These are phyloP conservation scores for Talaromyces islandicus DNA, from an alignment of 2,329 filamentous ascomycete genomes.

Conservation along the genomic window DNA sequence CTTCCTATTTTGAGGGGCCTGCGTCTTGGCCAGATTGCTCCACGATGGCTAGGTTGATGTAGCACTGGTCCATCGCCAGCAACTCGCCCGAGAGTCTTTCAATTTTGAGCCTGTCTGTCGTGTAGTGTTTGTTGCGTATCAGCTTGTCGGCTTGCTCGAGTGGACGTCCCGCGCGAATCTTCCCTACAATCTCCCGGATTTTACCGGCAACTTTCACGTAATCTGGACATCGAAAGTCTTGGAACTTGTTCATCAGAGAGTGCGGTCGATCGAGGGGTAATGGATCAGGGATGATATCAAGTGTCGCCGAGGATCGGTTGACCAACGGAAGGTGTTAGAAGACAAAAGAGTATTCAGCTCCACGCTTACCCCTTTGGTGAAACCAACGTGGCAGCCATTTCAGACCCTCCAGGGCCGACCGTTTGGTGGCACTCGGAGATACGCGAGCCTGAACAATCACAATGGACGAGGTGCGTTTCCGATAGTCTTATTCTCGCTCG, in stretches of 20 bases:
- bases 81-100: slow-evolving; percentile 29
- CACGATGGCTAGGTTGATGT: slow-evolving; percentile 37
- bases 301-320: neutral
- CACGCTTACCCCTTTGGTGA: no score
- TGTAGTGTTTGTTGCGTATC: neutral
- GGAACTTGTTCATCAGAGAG: neutral
- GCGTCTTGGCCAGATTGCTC: slow-evolving; percentile 14
- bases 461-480: no score
- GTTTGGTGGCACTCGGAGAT: no score
- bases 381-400: no score
- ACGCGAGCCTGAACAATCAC: no score
- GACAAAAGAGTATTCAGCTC: neutral
- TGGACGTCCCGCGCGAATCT: neutral
- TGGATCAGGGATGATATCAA: neutral
- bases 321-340: neutral
- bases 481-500: no score
- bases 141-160: neutral
- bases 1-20: neutral
- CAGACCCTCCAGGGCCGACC: no score
- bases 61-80: slow-evolving; percentile 32
- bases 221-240: neutral
- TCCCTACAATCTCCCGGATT: neutral
- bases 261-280: neutral
- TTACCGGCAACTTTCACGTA: neutral
- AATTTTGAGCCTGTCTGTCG: slow-evolving; percentile 22